phyloP scores from a whole-genome alignment of 2,329 filamentous ascomycete genomes.

The Exophiala sp. region DNA sequence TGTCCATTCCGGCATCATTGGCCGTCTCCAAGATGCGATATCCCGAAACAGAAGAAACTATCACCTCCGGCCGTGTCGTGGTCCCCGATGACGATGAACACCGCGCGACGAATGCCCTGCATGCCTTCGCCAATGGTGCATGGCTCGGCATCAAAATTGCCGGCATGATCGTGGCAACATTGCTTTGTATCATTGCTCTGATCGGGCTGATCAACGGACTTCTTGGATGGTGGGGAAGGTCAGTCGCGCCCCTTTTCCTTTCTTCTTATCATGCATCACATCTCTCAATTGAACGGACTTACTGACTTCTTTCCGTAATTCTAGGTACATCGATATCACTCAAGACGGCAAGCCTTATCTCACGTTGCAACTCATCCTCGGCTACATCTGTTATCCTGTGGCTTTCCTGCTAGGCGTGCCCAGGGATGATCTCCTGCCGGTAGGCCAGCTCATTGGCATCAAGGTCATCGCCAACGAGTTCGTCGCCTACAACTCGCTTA shows the following conservation, averaged over 20 bases:
- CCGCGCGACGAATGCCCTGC: constrained; percentile 70
- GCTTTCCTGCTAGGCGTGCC: constrained; percentile 77
- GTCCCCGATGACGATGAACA: constrained; percentile 74
- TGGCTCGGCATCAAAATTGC: constrained; percentile 84
- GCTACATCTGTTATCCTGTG: constrained; percentile 71
- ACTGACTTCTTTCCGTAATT: background rate
- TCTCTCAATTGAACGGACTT: background rate
- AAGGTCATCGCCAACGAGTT: constrained; percentile 88
- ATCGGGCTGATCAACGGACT: constrained; percentile 69
- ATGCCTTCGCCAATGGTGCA: constrained; percentile 77
- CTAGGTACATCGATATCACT: constrained; percentile 64
- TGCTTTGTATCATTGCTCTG: constrained; percentile 78
- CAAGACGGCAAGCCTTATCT: constrained; percentile 51
- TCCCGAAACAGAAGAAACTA: constrained; percentile 78
- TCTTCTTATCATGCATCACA: constrained; percentile 31
- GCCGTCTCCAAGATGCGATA: constrained; percentile 85
- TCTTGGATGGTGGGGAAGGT: constrained; percentile 76
- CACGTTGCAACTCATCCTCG: constrained; percentile 67
- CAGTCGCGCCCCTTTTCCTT: too few species aligned
- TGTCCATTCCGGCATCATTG: constrained; percentile 88
- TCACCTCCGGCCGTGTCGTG: constrained; percentile 74
- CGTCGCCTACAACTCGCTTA: constrained; percentile 60
- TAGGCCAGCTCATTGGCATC: constrained; percentile 71
- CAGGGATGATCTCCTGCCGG: constrained; percentile 61
- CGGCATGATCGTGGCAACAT: constrained; percentile 69